Evolutionary conservation across 1,139 yeast species (phyloP).

Genomic region (Tardiomyces depauwii): DNA sequence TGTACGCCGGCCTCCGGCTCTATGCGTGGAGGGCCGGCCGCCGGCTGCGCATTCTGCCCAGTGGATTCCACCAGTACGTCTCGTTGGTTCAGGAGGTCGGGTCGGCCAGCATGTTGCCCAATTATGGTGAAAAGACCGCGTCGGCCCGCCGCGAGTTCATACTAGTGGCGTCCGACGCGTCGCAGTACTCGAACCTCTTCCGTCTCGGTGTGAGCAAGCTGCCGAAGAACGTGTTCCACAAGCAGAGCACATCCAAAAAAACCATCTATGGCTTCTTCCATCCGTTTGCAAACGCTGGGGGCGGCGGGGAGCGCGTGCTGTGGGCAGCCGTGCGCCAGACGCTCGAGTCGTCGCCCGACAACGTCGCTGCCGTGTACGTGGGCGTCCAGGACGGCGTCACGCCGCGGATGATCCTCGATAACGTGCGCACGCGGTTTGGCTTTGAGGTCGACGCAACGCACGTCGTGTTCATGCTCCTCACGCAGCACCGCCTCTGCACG

Average conservation of each 20-base stretch:
- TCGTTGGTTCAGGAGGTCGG: not conserved
- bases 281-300: slow-evolving; percentile 93
- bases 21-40: too few species aligned
- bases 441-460: slow-evolving; percentile 42
- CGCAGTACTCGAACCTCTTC: slow-evolving; percentile 28
- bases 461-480: slow-evolving; percentile 59
- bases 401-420: slow-evolving; percentile 40
- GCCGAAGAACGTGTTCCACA: slow-evolving; percentile 10
- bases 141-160: slow-evolving; percentile 43
- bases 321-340: slow-evolving; percentile 90
- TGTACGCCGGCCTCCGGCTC: too few species aligned
- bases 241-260: slow-evolving; percentile 11
- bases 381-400: slow-evolving; percentile 43
- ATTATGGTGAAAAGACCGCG: slow-evolving; percentile 23
- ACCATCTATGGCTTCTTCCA: slow-evolving; percentile 78
- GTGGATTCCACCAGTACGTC: not conserved
- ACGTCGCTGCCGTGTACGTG: slow-evolving; percentile 68
- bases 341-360: slow-evolving; percentile 36
- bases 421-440: slow-evolving; percentile 56
- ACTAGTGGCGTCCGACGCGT: slow-evolving; percentile 38
- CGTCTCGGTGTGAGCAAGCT: slow-evolving; percentile 11
- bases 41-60: not conserved
- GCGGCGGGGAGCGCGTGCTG: slow-evolving; percentile 95
- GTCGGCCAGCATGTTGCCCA: slow-evolving; percentile 6
- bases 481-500: slow-evolving; percentile 55